Conservation (phyloP, 2,329 filamentous ascomycete genomes). For the Colletotrichum simmondsii region DNA sequence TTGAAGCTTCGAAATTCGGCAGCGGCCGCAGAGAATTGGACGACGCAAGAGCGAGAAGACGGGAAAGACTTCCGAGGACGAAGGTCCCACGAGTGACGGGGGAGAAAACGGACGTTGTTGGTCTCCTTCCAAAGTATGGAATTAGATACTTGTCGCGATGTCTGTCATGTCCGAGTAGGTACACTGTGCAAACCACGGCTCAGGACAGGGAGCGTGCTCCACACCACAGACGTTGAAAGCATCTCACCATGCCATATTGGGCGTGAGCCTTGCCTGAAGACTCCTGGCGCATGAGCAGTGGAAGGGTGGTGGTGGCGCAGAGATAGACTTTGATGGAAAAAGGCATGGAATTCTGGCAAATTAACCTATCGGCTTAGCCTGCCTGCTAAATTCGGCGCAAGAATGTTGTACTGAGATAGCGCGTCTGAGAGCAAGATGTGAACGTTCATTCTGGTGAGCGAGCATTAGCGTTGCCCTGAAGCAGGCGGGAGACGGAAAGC, state of each 20-base stretch:
- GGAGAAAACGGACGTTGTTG: neutral
- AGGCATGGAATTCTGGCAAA: slow-evolving; percentile 21
- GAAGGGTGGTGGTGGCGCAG: slow-evolving; percentile 18
- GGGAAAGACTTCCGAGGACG: slow-evolving; percentile 5
- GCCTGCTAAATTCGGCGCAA: slow-evolving; percentile 17
- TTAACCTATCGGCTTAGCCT: slow-evolving; percentile 16
- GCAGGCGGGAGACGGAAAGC: slow-evolving; percentile 12
- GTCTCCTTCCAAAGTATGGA: neutral
- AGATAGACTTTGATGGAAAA: slow-evolving; percentile 27
- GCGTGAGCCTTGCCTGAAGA: slow-evolving; percentile 14
- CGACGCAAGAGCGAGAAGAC: neutral
- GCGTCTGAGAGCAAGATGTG: slow-evolving; percentile 27
- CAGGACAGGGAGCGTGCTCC: slow-evolving; percentile 14
- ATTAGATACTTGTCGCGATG: neutral
- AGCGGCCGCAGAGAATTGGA: slow-evolving; percentile 22
- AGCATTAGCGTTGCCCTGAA: slow-evolving; percentile 21
- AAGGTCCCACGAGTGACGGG: neutral
- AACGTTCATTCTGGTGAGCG: slow-evolving; percentile 30
- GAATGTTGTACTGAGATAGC: slow-evolving; percentile 20
- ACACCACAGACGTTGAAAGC: slow-evolving; percentile 25
- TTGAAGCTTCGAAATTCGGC: neutral
- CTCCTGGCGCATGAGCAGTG: neutral
- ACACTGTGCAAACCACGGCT: slow-evolving; percentile 1
- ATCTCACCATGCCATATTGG: slow-evolving; percentile 11
- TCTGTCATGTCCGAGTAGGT: neutral